A percentile compares a stretch with the other conserved stretches of the same genome.
phyloP scores from a whole-genome alignment of 2,329 filamentous ascomycete genomes.

The Phialocephala subalpina region DNA sequence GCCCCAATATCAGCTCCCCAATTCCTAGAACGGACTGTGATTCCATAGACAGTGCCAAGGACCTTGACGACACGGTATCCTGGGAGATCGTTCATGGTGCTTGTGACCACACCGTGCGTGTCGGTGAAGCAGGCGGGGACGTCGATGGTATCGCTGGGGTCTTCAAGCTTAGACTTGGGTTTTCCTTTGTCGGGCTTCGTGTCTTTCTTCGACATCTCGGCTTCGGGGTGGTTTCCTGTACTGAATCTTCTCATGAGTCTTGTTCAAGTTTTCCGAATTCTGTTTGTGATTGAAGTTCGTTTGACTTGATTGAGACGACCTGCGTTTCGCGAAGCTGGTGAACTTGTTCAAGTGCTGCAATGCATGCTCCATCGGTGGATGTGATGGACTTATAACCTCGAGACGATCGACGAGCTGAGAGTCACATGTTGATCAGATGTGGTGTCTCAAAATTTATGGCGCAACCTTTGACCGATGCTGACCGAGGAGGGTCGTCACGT shows the following conservation, averaged over 20 bases:
- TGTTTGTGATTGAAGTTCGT: neutral
- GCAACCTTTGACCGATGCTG: slow-evolving; percentile 4
- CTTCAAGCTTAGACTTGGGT: neutral
- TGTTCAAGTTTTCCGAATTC: neutral
- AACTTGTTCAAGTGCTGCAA: neutral
- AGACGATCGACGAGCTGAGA: neutral
- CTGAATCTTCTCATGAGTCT: neutral
- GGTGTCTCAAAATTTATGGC: neutral
- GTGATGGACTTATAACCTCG: neutral
- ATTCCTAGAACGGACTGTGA: slow-evolving; percentile 66
- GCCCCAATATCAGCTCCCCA: slow-evolving; percentile 63
- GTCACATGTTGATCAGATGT: neutral
- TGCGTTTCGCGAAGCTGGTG: neutral
- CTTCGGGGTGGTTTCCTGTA: neutral
- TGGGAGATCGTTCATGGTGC: slow-evolving; percentile 68
- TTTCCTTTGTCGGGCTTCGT: neutral
- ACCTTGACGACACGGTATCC: slow-evolving; percentile 65
- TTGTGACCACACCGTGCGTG: slow-evolving; percentile 67
- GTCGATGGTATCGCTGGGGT: slow-evolving; percentile 1
- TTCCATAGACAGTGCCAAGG: slow-evolving; percentile 65
- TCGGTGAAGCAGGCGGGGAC: slow-evolving; percentile 61
- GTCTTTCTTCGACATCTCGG: neutral
- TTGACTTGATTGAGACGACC: neutral
- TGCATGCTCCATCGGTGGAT: neutral
- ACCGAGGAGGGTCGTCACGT: neutral